These are phyloP conservation scores for Paecilomyces niveus DNA, from an alignment of 2,329 filamentous ascomycete genomes.

Conservation along the genomic window DNA sequence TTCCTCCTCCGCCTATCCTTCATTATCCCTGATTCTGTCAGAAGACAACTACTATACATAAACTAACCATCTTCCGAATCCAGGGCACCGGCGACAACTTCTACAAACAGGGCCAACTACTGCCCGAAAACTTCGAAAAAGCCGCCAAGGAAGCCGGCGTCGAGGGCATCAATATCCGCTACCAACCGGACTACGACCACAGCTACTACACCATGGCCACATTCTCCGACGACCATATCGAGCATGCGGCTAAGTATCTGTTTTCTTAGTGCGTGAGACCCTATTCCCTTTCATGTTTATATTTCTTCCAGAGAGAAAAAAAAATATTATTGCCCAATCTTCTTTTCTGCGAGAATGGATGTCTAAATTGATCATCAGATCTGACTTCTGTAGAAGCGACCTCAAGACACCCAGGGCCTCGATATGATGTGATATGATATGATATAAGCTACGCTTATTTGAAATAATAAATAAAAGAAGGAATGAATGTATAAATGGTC, in stretches of 20 bases:
- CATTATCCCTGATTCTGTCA: neutral
- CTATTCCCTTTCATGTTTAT: neutral
- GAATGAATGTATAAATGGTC: neutral
- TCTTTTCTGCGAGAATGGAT: no score
- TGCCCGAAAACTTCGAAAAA: constrained; percentile 85
- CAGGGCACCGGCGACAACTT: constrained; percentile 92
- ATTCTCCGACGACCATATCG: constrained; percentile 84
- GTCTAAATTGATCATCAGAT: neutral
- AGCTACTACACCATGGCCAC: constrained; percentile 94
- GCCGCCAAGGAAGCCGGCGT: constrained; percentile 71
- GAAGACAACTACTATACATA: neutral
- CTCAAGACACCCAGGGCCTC: constrained; percentile 12
- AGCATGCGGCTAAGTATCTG: constrained; percentile 83
- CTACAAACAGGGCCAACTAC: constrained; percentile 85
- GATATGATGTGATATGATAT: constrained; percentile 3
- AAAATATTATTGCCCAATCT: no score
- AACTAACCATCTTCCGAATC: neutral
- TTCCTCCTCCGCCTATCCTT: neutral
- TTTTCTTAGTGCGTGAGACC: constrained; percentile 46
- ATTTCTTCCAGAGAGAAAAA: neutral
- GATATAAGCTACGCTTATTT: neutral
- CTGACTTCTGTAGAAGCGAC: constrained; percentile 17
- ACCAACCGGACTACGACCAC: constrained; percentile 90
- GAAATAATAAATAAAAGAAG: neutral
- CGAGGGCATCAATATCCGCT: constrained; percentile 66